Percentiles rank a stretch among this genome's conserved stretches.
These are phyloP conservation scores for Aspergillus bombycis DNA, from an alignment of 2,329 filamentous ascomycete genomes.

Conservation along the genomic window DNA sequence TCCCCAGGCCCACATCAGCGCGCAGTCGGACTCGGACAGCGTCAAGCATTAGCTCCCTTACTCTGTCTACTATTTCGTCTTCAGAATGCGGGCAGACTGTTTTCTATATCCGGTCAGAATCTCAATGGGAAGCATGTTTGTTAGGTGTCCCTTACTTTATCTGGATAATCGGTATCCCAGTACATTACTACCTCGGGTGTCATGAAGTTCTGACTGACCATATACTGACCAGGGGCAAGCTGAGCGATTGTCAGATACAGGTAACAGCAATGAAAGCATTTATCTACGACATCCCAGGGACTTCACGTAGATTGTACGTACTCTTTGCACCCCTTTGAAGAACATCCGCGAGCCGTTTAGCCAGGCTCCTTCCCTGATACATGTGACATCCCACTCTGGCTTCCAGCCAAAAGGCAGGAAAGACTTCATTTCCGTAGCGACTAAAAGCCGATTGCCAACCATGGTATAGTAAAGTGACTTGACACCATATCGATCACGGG, in stretches of 20 bases:
- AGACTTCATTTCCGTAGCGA: constrained; percentile 59
- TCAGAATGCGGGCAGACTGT: constrained; percentile 48
- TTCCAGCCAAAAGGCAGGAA: constrained; percentile 56
- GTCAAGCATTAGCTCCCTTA: constrained; percentile 55
- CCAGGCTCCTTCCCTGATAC: constrained; percentile 50
- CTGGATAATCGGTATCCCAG: constrained; percentile 57
- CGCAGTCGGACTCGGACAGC: constrained; percentile 56
- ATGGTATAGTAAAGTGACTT: constrained; percentile 60
- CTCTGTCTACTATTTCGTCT: constrained; percentile 55
- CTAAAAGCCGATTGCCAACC: constrained; percentile 44
- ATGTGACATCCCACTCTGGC: constrained; percentile 57
- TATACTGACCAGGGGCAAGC: constrained; percentile 50
- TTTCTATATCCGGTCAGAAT: constrained; percentile 21
- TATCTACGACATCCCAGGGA: too few species aligned
- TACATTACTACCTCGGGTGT: constrained; percentile 49
- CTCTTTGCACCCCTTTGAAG: constrained; percentile 54
- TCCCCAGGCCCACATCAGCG: constrained; percentile 61
- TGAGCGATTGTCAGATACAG: constrained; percentile 21
- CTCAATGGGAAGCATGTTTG: neutral
- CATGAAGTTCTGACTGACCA: constrained; percentile 44
- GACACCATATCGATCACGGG: constrained; percentile 59
- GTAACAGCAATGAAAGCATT: neutral
- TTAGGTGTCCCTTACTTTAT: constrained; percentile 49
- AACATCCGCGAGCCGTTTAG: constrained; percentile 51
- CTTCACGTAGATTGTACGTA: constrained; percentile 19